Conservation (phyloP, 345 rosid genomes). For the Luvunga scandens region DNA sequence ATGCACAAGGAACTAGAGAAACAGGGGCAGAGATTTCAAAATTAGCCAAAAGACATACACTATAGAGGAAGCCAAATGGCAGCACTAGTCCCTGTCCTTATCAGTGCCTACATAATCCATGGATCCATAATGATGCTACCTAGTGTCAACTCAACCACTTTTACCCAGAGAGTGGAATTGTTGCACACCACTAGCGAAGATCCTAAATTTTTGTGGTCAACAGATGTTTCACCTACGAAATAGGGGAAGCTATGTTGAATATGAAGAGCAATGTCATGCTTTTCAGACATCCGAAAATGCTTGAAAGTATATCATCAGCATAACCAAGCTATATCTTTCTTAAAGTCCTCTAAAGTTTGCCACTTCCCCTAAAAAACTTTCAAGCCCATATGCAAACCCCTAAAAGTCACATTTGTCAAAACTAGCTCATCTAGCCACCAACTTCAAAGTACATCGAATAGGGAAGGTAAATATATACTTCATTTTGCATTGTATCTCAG, state of each 20-base stretch:
- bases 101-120: background rate
- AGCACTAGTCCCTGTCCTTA: background rate
- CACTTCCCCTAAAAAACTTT: background rate
- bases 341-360: background rate
- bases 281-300: background rate
- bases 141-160: background rate
- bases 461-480: background rate
- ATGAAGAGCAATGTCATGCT: background rate
- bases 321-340: background rate
- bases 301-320: background rate
- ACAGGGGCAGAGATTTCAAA: background rate
- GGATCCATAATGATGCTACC: background rate
- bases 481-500: background rate
- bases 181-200: background rate
- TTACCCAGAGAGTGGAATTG: background rate
- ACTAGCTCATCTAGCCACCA: background rate
- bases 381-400: background rate
- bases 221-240: background rate
- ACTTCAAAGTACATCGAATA: background rate
- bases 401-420: background rate
- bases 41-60: background rate
- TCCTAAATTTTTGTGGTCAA: background rate
- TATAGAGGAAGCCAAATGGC: background rate
- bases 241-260: background rate
- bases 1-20: background rate